Evolutionary conservation across 176 grass and related monocot genomes (phyloP).

Genomic region (Poa annua): DNA sequence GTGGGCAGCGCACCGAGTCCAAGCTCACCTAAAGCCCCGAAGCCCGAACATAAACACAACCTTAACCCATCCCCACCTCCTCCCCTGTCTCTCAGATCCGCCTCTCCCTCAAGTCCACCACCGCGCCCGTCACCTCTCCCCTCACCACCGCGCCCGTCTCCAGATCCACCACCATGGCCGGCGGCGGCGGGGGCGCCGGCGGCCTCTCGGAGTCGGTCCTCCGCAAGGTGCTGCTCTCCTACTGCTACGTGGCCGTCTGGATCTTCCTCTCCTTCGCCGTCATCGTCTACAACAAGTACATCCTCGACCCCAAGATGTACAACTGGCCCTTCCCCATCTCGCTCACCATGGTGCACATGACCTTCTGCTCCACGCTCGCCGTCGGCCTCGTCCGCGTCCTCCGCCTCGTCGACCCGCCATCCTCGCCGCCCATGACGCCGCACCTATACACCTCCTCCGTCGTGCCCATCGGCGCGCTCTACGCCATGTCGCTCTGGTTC

Average conservation of each 20-base stretch:
- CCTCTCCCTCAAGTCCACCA: background rate
- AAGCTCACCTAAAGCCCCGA: conserved; percentile 47
- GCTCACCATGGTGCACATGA: conserved; percentile 95
- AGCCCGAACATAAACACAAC: background rate
- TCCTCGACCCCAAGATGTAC: conserved; percentile 99
- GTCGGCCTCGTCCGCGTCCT: conserved; percentile 71
- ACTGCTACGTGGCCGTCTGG: conserved; percentile 81
- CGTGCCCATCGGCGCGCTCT: conserved; percentile 88
- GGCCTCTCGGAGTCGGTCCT: conserved; percentile 64
- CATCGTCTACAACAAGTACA: conserved; percentile 99
- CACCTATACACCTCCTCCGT: conserved; percentile 77
- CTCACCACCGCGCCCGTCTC: conserved; percentile 32
- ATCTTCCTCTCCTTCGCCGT: conserved; percentile 97
- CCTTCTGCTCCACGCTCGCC: conserved; percentile 89
- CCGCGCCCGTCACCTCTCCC: conserved; percentile 13
- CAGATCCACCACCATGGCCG: conserved; percentile 53
- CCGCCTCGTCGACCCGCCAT: conserved; percentile 72
- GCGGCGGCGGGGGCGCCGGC: conserved; percentile 43
- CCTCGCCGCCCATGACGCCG: conserved; percentile 69
- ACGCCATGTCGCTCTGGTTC: conserved; percentile 97
- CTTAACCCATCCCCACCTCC: conserved; percentile 18
- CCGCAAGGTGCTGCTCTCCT: conserved; percentile 79
- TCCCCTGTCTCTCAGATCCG: conserved; percentile 32
- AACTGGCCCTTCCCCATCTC: conserved; percentile 98
- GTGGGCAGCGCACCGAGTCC: conserved; percentile 46